Percentiles rank a stretch among this genome's conserved stretches.
phyloP scores from a whole-genome alignment of 164 flowering plant genomes.

The Malania oleifera region DNA sequence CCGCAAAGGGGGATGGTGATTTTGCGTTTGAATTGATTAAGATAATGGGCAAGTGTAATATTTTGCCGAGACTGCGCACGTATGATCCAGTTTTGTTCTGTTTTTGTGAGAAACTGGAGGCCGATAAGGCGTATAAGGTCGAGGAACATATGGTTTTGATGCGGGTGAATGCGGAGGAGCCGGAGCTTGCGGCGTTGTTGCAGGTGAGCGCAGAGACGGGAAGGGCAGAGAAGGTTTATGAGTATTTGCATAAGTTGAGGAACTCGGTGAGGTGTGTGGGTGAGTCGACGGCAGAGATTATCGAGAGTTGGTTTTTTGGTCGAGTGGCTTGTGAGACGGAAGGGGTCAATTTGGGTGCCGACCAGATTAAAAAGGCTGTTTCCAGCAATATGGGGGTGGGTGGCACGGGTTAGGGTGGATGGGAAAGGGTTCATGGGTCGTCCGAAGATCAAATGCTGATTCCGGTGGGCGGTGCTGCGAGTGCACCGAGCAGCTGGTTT shows the following conservation, averaged over 20 bases:
- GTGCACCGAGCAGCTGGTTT: slow-evolving; percentile 54
- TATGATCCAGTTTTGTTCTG: slow-evolving; percentile 63
- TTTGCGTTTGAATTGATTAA: slow-evolving; percentile 58
- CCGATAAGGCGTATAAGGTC: slow-evolving; percentile 66
- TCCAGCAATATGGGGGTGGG: slow-evolving; percentile 82
- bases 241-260: slow-evolving; percentile 74
- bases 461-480: slow-evolving; percentile 40
- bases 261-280: slow-evolving; percentile 41
- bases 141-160: slow-evolving; percentile 54
- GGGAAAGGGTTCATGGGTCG: slow-evolving; percentile 70
- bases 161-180: slow-evolving; percentile 55
- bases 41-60: slow-evolving; percentile 27
- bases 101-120: slow-evolving; percentile 48
- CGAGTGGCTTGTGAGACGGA: slow-evolving; percentile 32
- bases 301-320: slow-evolving; percentile 69
- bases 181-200: slow-evolving; percentile 57
- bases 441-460: slow-evolving; percentile 34
- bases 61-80: slow-evolving; percentile 52
- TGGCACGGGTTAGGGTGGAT: slow-evolving; percentile 94
- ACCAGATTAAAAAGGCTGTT: slow-evolving; percentile 35
- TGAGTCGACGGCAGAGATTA: slow-evolving; percentile 39
- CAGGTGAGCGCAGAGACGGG: slow-evolving; percentile 46
- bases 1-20: slow-evolving; percentile 66
- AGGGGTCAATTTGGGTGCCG: slow-evolving; percentile 26
- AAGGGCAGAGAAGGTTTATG: slow-evolving; percentile 56